A percentile compares a stretch with the other conserved stretches of the same genome.
Conservation (phyloP, 2,329 filamentous ascomycete genomes). For the Scopulariopsis brevicaulis region DNA sequence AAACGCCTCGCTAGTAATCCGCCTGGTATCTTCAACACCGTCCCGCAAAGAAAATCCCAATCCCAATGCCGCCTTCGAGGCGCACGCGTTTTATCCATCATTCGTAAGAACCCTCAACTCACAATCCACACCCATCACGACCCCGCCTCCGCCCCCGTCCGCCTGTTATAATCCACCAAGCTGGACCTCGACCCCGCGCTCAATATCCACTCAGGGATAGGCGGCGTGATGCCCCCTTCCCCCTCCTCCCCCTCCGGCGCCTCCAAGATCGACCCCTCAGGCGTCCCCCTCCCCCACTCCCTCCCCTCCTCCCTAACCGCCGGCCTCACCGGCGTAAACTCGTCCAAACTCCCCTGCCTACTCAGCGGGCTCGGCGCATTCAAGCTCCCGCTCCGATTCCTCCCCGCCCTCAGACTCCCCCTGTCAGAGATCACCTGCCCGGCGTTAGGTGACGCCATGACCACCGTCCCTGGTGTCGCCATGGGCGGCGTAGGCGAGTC, state of each 20-base stretch:
- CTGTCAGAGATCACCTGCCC: slow-evolving; percentile 50
- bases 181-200: slow-evolving; percentile 38
- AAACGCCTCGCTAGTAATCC: too few relatives aligned
- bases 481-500: slow-evolving; percentile 57
- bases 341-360: slow-evolving; percentile 37
- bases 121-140: neutral
- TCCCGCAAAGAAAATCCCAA: too few relatives aligned
- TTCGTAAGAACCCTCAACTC: too few relatives aligned
- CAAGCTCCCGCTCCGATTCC: slow-evolving; percentile 45
- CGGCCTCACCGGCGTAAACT: slow-evolving; percentile 18
- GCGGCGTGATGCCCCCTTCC: slow-evolving; percentile 43
- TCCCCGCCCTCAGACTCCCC: slow-evolving; percentile 36
- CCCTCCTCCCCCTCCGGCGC: slow-evolving; percentile 13
- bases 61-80: too few relatives aligned
- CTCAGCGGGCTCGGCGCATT: slow-evolving; percentile 35
- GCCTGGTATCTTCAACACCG: too few relatives aligned
- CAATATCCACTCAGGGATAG: slow-evolving; percentile 50
- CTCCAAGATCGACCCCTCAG: slow-evolving; percentile 5
- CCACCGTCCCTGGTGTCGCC: slow-evolving; percentile 57
- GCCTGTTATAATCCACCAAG: slow-evolving; percentile 47
- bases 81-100: too few relatives aligned
- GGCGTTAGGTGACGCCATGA: slow-evolving; percentile 58
- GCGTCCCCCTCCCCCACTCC: neutral
- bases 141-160: neutral
- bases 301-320: neutral